Percentiles rank a stretch among this genome's conserved stretches.
phyloP scores from a whole-genome alignment of 2,329 filamentous ascomycete species.

The Scedosporium dehoogii region DNA sequence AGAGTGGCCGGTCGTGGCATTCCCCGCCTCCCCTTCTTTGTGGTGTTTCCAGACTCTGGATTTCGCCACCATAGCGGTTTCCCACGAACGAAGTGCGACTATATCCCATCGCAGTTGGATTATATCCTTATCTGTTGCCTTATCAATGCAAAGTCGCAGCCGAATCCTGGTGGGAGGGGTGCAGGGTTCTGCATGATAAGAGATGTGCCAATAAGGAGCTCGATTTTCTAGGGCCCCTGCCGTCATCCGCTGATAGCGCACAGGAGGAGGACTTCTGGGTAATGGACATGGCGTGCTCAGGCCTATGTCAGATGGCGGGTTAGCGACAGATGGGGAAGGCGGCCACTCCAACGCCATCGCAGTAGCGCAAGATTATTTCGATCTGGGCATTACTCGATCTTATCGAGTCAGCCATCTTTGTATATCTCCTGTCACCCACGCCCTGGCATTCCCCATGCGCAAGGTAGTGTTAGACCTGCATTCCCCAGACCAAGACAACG shows the following conservation, averaged over 20 bases:
- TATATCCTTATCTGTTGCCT: not conserved
- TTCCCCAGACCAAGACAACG: not conserved
- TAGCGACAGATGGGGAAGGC: no score
- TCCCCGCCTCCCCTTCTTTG: no score
- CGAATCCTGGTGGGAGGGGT: not conserved
- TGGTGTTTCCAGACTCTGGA: no score
- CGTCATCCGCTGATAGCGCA: not conserved
- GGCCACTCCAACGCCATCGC: not conserved
- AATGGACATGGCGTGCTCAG: no score
- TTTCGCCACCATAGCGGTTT: no score
- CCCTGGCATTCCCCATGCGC: not conserved
- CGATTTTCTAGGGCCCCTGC: not conserved
- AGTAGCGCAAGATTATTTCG: not conserved
- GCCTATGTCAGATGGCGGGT: no score
- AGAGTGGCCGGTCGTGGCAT: no score
- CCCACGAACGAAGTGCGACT: no score
- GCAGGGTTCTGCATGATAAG: not conserved
- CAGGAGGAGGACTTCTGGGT: not conserved
- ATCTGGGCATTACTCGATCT: conserved; percentile 28
- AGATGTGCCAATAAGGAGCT: not conserved
- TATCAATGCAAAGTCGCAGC: not conserved
- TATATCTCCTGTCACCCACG: not conserved
- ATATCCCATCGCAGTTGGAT: not conserved
- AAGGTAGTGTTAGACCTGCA: not conserved
- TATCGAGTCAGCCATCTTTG: conserved; percentile 29